These are phyloP conservation scores for Gyromitra esculenta DNA, from an alignment of 2,329 filamentous ascomycete genomes.

Conservation along the genomic window DNA sequence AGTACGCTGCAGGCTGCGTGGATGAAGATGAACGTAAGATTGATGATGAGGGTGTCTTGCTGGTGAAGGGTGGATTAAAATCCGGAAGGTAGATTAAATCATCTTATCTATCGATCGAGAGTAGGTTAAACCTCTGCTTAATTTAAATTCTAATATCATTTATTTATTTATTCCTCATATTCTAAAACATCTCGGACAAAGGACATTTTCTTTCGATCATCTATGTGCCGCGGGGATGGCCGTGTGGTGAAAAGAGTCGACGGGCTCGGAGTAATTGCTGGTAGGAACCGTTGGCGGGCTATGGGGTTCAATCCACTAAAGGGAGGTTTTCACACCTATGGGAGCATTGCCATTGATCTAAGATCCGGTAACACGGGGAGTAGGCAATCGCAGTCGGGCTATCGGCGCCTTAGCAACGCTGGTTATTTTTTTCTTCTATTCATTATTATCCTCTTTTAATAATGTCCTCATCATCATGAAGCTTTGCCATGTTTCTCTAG, in stretches of 20 bases:
- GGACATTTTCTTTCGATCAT: not conserved
- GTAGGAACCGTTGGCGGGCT: not conserved
- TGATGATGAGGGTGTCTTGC: no score
- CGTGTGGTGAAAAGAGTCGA: not conserved
- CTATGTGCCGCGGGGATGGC: not conserved
- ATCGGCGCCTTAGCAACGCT: slow-evolving; percentile 5
- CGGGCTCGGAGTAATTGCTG: not conserved
- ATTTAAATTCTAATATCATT: not conserved
- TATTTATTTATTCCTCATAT: not conserved
- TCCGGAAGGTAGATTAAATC: no score
- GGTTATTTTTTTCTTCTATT: not conserved
- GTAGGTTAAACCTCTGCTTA: not conserved
- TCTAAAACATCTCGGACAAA: not conserved
- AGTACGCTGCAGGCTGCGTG: no score
- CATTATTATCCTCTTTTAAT: not conserved
- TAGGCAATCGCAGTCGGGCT: not conserved
- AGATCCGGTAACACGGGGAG: not conserved
- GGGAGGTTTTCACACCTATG: not conserved
- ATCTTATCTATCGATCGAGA: no score
- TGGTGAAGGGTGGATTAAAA: no score
- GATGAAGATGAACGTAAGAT: no score
- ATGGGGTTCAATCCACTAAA: slow-evolving; percentile 4
- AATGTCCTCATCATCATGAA: not conserved
- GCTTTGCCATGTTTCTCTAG: not conserved
- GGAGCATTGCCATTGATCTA: slow-evolving; percentile 1